Evolutionary conservation across 2,329 filamentous ascomycete genomes (phyloP).

Genomic region (Nothophaeocryptopus gaeumannii): DNA sequence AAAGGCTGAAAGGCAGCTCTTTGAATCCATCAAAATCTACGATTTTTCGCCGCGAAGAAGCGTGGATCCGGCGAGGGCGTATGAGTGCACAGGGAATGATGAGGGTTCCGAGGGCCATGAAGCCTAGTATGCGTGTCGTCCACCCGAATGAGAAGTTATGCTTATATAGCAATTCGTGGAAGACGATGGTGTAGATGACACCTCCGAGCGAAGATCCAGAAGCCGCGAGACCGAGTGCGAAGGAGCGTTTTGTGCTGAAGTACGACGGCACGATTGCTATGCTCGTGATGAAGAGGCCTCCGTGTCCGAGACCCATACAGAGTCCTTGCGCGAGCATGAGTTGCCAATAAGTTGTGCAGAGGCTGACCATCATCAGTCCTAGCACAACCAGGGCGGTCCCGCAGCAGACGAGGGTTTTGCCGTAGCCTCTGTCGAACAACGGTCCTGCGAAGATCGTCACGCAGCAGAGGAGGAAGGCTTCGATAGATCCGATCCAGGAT

Average conservation of each 20-base stretch:
- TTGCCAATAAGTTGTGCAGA: slow-evolving; percentile 50
- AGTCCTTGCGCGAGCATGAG: slow-evolving; percentile 53
- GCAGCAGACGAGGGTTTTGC: slow-evolving; percentile 39
- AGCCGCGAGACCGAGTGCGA: slow-evolving; percentile 59
- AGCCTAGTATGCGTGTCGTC: slow-evolving; percentile 45
- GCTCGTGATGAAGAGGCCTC: slow-evolving; percentile 61
- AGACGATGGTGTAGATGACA: slow-evolving; percentile 51
- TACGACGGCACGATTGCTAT: slow-evolving; percentile 65
- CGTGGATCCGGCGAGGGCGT: background rate
- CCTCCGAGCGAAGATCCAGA: slow-evolving; percentile 57
- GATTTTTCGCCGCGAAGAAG: slow-evolving; percentile 9
- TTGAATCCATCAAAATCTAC: slow-evolving; percentile 15
- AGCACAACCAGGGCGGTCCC: slow-evolving; percentile 44
- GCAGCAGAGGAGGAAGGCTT: slow-evolving; percentile 50
- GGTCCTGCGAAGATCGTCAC: slow-evolving; percentile 50
- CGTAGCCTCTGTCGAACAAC: slow-evolving; percentile 49
- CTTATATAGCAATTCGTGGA: slow-evolving; percentile 54
- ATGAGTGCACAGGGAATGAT: slow-evolving; percentile 36
- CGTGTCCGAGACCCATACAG: slow-evolving; percentile 39
- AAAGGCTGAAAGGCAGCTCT: slow-evolving; percentile 41
- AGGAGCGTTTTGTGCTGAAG: slow-evolving; percentile 52
- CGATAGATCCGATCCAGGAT: slow-evolving; percentile 51
- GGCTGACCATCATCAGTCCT: slow-evolving; percentile 51
- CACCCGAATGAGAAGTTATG: slow-evolving; percentile 31
- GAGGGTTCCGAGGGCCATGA: slow-evolving; percentile 40